Conservation (phyloP, 1,139 yeast genomes). For the Suhomyces maxii region DNA sequence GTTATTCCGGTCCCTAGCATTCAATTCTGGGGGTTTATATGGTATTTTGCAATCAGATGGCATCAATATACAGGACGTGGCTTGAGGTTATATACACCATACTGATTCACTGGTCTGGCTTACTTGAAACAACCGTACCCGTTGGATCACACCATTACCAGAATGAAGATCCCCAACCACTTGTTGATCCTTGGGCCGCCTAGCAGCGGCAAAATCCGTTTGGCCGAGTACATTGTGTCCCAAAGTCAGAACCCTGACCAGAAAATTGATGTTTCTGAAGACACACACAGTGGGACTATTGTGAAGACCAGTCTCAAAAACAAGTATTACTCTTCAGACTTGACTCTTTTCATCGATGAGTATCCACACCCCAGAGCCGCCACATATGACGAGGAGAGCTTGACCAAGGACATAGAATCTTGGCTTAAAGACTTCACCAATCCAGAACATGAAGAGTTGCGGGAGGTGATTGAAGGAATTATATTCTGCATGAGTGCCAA, state of each 20-base stretch:
- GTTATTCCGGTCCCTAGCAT: no score
- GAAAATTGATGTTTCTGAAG: conserved; percentile 5
- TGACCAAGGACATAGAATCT: conserved; percentile 18
- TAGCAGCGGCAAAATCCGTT: conserved; percentile 34
- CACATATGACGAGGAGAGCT: conserved; percentile 5
- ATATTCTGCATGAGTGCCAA: conserved; percentile 34
- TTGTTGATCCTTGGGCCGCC: conserved; percentile 43
- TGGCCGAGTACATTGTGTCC: conserved; percentile 24
- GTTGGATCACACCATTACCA: no score
- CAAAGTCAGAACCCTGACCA: conserved; percentile 9
- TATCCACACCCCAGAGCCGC: conserved; percentile 26
- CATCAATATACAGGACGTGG: no score
- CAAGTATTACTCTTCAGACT: conserved; percentile 32
- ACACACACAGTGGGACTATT: conserved; percentile 39
- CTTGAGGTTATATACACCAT: no score
- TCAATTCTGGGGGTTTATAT: no score
- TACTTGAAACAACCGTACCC: no score
- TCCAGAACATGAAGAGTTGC: conserved; percentile 35
- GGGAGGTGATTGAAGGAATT: conserved; percentile 41
- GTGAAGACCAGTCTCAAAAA: conserved; percentile 29
- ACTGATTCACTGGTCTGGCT: no score
- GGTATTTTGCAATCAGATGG: no score
- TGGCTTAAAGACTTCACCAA: conserved; percentile 36
- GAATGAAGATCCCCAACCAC: conserved; percentile 26
- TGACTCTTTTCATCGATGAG: conserved; percentile 42